A percentile compares a stretch with the other conserved stretches of the same genome.
phyloP scores from a whole-genome alignment of 75 land plant species.

The Picea glauca region DNA sequence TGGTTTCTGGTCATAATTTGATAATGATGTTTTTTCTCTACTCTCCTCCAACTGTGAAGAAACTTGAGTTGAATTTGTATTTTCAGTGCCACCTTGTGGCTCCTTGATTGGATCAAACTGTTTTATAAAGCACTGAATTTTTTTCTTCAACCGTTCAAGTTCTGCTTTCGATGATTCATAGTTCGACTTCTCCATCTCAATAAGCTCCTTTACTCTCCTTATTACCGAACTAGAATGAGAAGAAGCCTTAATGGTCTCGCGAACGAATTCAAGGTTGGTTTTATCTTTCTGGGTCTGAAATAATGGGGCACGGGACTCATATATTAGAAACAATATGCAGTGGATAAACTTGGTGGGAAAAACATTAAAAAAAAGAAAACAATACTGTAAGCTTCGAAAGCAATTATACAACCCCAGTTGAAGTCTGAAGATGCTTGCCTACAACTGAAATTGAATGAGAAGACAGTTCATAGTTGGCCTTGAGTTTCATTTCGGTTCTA shows the following conservation, averaged over 20 bases:
- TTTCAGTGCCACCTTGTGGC: background rate
- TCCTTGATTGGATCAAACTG: conserved; percentile 6
- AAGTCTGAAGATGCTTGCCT: background rate
- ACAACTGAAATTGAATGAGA: background rate
- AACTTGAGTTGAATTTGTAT: background rate
- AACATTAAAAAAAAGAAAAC: background rate
- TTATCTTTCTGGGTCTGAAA: conserved; percentile 3
- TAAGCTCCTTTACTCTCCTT: conserved; percentile 1
- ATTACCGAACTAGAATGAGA: background rate
- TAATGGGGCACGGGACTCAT: background rate
- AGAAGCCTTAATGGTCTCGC: background rate
- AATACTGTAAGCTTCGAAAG: background rate
- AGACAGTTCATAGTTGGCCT: background rate
- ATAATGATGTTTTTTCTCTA: background rate
- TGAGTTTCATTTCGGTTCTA: conserved; percentile 1
- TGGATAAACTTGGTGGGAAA: background rate
- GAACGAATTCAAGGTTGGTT: background rate
- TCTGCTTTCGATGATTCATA: background rate
- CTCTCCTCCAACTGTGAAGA: background rate
- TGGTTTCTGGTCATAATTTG: background rate
- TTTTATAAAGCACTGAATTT: background rate
- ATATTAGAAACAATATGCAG: background rate
- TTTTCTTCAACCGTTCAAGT: conserved; percentile 4
- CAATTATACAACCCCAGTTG: background rate
- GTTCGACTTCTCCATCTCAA: background rate